These are phyloP conservation scores for Linum tenue DNA, from an alignment of 345 rosid genomes.

Conservation along the genomic window DNA sequence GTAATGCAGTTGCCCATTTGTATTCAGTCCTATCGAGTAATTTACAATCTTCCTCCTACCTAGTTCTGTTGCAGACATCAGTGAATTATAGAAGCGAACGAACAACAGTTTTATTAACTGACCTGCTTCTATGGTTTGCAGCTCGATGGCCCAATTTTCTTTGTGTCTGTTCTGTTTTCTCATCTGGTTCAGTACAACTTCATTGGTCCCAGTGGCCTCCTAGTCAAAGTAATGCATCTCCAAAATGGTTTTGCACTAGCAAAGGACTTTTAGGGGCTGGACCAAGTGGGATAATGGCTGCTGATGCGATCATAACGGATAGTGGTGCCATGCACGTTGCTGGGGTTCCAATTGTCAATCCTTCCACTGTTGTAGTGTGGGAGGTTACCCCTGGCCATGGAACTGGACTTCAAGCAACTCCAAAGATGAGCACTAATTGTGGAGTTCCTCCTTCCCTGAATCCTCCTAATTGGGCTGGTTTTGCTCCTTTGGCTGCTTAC, in stretches of 20 bases:
- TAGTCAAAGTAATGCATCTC: constrained; percentile 51
- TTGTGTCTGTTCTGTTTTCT: constrained; percentile 92
- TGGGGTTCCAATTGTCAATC: constrained; percentile 97
- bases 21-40: neutral
- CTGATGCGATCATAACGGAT: constrained; percentile 94
- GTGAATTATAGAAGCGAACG: neutral
- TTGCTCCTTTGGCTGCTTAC: constrained; percentile 94
- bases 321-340: constrained; percentile 99
- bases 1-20: neutral
- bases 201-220: constrained; percentile 99
- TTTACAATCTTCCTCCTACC: too few species aligned
- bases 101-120: too few species aligned
- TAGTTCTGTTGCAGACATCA: neutral
- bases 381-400: constrained; percentile 98
- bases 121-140: constrained; percentile 26
- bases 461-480: constrained; percentile 93
- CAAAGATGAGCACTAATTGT: constrained; percentile 46
- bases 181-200: constrained; percentile 95
- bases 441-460: constrained; percentile 79
- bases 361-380: constrained; percentile 99
- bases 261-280: constrained; percentile 99
- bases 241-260: constrained; percentile 92
- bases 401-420: constrained; percentile 74
- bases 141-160: constrained; percentile 99
- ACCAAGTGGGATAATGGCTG: constrained; percentile 99